Percentiles rank a stretch among this genome's conserved stretches.
Evolutionary conservation across 2,329 filamentous ascomycete species (phyloP).

Genomic region (Akanthomyces muscarius): DNA sequence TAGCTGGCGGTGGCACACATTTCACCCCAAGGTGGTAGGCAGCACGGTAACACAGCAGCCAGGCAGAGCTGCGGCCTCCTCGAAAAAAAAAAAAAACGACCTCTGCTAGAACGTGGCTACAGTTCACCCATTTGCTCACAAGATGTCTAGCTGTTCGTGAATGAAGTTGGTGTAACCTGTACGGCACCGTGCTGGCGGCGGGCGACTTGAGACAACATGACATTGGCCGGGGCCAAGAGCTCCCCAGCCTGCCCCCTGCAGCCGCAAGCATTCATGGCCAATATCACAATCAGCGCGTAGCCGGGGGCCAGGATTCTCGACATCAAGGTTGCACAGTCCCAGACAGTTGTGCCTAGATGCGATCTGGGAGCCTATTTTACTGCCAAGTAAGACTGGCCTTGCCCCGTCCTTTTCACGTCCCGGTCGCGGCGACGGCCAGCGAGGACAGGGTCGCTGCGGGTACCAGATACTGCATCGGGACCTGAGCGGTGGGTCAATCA

Average conservation of each 20-base stretch:
- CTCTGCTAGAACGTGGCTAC: background rate
- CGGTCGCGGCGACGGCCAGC: background rate
- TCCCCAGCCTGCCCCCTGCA: background rate
- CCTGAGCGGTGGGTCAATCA: constrained; percentile 7
- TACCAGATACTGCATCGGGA: constrained; percentile 17
- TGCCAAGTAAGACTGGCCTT: background rate
- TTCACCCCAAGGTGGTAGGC: background rate
- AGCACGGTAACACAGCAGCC: constrained; percentile 5
- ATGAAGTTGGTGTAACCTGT: background rate
- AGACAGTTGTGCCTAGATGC: constrained; percentile 3
- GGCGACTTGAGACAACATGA: background rate
- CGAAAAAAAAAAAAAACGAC: no score
- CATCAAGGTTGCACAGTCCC: constrained; percentile 15
- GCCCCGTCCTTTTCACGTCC: background rate
- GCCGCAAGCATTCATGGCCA: background rate
- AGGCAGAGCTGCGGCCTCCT: constrained; percentile 2
- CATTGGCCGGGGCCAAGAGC: background rate
- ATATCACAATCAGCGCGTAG: background rate
- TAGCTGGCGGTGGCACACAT: constrained; percentile 1
- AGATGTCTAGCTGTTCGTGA: background rate
- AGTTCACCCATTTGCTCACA: background rate
- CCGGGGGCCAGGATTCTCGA: constrained; percentile 6
- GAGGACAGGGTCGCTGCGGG: background rate
- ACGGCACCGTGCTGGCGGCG: background rate
- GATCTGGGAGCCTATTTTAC: constrained; percentile 5